Conservation (phyloP, 345 rosid genomes). For the sweet orange (Citrus sinensis) region DNA sequence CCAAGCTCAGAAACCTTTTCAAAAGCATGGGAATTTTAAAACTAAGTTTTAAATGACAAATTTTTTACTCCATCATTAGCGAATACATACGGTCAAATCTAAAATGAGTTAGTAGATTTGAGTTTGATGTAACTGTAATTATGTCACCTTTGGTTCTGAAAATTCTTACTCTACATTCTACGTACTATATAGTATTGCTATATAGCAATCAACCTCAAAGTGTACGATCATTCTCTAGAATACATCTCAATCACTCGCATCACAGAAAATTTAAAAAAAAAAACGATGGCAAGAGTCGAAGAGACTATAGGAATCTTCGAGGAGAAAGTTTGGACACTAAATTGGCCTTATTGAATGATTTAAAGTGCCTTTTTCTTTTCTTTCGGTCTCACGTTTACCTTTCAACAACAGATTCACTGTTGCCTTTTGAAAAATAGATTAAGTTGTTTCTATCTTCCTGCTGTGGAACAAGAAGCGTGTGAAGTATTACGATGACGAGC, state of each 20-base stretch:
- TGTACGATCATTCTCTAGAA: not conserved
- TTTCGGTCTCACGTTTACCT: too few species aligned
- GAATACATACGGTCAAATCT: too few species aligned
- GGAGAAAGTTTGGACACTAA: too few species aligned
- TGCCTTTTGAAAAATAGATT: not conserved
- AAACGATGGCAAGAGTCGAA: too few species aligned
- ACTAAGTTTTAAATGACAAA: too few species aligned
- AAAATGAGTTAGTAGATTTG: too few species aligned
- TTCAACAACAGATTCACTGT: not conserved
- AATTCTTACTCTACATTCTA: not conserved
- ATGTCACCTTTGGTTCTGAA: not conserved
- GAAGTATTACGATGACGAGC: not conserved
- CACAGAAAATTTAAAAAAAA: not conserved
- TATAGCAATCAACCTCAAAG: not conserved
- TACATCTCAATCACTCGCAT: not conserved
- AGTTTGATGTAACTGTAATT: too few species aligned
- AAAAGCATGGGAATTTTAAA: too few species aligned
- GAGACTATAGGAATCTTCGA: not conserved
- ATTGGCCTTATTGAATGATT: not conserved
- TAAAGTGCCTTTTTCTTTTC: not conserved
- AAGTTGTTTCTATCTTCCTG: not conserved
- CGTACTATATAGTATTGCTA: too few species aligned
- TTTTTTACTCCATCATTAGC: too few species aligned
- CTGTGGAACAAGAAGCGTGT: not conserved
- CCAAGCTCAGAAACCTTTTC: too few species aligned